These are phyloP conservation scores for Cladosporium sp. DNA, from an alignment of 2,329 filamentous ascomycete species.

Conservation along the genomic window DNA sequence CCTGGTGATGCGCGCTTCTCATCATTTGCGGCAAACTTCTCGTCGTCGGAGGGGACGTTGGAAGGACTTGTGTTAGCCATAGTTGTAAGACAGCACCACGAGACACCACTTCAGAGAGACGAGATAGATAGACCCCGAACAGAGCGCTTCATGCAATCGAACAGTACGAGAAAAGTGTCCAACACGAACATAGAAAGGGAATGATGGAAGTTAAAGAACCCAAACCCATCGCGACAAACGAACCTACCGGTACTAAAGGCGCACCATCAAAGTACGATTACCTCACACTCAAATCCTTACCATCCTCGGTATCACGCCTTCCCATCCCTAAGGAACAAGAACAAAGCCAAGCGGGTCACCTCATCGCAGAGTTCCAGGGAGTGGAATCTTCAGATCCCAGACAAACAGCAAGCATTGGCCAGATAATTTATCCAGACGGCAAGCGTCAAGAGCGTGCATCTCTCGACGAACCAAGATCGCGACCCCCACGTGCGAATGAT, in stretches of 20 bases:
- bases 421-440: background rate
- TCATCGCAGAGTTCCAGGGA: background rate
- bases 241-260: background rate
- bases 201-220: background rate
- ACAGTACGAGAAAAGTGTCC: too few relatives aligned
- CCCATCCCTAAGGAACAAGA: background rate
- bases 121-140: too few relatives aligned
- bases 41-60: conserved; percentile 1
- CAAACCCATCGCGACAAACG: background rate
- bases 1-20: background rate
- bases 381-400: background rate
- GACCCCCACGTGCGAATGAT: background rate
- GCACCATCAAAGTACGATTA: too few relatives aligned
- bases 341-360: background rate
- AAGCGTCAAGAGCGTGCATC: background rate
- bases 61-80: background rate
- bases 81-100: background rate
- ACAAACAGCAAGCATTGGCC: background rate
- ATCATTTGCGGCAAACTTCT: background rate
- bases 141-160: too few relatives aligned
- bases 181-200: background rate
- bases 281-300: too few relatives aligned
- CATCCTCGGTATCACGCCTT: conserved; percentile 8
- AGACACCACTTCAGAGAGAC: background rate
- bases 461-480: background rate